Base-by-base conservation (phyloP, 495 filamentous ascomycete genomes). In the Penicillium herquei region DNA sequence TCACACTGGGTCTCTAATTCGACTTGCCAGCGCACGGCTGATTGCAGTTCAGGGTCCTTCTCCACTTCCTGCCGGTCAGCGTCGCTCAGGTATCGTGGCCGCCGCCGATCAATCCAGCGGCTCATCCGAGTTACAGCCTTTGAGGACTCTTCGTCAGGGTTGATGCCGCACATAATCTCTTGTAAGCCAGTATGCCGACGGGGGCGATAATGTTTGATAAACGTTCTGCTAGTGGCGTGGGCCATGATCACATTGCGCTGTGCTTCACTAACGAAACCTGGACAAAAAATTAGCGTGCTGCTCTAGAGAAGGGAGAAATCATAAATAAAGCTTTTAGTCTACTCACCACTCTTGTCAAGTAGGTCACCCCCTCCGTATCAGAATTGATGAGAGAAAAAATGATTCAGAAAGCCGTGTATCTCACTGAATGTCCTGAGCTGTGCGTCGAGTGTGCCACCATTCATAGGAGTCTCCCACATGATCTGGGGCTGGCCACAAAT, bases 231-330 rank as follows among this genome's bases (percentile, higher is more conserved):
- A 21, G 62, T 51, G 7, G 61, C 52, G 42, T 76, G 61, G 48
- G 70, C 64, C 58, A 74, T 69, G 11, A 74, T 76, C 50, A 76
- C 40, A 55, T 75, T 76, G 46, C 68, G 61, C 52, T 74, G 59
- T 44, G 64, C 65, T 54, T 76, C 69, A 56, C 70, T 75, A 18
- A 76, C 62, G 21, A 26, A 26, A 26, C 21, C 21, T 26, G 21
- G 4, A 26, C 21, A 26, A 26, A n/a, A 26, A 26, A 26, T 26
- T 26, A 26, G 21, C 21, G 21, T 26, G 21, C 21, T 26, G 21
- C 21, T 26, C 21, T 26, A 26, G 21, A 26, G 21, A 26, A 26
- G 21, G 21, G 21, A 26, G 21, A 26, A 26, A 26, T 4, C 21
- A 26, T 26, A 26, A 26, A 26, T 26, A 26, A 26, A 26, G 21